Evolutionary conservation across 2,329 filamentous ascomycete genomes (phyloP), one percentile per base, ranked within the genome.

Genomic region (Thermothelomyces thermophilus): DNA sequence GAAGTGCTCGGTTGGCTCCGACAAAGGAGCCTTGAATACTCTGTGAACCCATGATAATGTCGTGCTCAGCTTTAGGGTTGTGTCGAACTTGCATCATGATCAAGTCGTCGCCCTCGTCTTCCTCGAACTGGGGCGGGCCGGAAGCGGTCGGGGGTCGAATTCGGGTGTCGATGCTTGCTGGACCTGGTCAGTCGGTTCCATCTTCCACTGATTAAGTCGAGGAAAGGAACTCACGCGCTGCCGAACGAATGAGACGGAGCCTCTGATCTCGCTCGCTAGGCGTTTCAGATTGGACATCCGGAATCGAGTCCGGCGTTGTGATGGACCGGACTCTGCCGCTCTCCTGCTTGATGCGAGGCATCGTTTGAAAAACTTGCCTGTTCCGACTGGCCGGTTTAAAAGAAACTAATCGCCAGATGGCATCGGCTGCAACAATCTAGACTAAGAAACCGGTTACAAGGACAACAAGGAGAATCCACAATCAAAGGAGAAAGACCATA

Each of bases 1-100:
- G 73, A 56, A 67, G 77, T 5, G 62, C 69, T n/a, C 54, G 63
- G 42, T 68, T 68, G 1, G 63, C 64, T 28, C 59, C 60, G 8
- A 64, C 60, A 46, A 65, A 65, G 2, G 62, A 64, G n/a, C 52
- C 52, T 17, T 61, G 52, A 11, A 56, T 33, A n/a, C 46, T 56
- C 24, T 52, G 51, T 2, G 49, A 48, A 19, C 22, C 49, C n/a
- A 49, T 30, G 14, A 50, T 39, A 3, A 16, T 2, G 3, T 41
- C 40, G 5, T 34, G 17, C 35, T 58, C 50, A 10, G n/a, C 2
- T 33, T 55, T 53, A n/a, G 41, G 50, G 9, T 37, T 42, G 24
- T 26, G 45, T 13, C 58, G 53, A 5, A 67, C 53, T 35, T 66
- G 47, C 60, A 66, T 60, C 16, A 68, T 51, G 0, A 66, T 31